Evolutionary conservation across 129 eudicot genomes (phyloP).

Genomic region (Dittrichia graveolens): DNA sequence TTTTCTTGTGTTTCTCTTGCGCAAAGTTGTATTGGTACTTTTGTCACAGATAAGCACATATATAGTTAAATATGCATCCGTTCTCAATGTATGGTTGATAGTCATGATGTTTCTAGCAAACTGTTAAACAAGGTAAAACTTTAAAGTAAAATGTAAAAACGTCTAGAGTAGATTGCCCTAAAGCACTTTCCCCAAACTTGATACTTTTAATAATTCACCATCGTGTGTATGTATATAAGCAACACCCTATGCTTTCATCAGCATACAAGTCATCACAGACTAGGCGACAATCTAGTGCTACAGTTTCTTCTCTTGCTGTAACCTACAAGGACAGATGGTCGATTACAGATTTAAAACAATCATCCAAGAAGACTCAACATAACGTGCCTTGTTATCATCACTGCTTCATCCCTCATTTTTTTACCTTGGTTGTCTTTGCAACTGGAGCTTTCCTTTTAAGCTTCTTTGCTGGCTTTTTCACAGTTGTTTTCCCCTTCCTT

Average conservation of each 20-base stretch:
- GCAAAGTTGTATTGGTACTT: too few species aligned
- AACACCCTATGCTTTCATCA: not conserved
- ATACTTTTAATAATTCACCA: too few species aligned
- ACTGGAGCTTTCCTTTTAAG: slow-evolving; percentile 73
- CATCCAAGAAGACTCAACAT: not conserved
- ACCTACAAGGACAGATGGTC: not conserved
- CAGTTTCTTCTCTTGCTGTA: not conserved
- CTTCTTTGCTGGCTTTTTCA: slow-evolving; percentile 70
- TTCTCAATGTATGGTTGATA: too few species aligned
- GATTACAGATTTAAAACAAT: not conserved
- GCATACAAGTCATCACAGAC: slow-evolving; percentile 9
- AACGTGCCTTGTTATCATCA: not conserved
- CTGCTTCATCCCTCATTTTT: slow-evolving; percentile 49
- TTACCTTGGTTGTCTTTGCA: slow-evolving; percentile 71
- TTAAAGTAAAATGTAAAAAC: too few species aligned
- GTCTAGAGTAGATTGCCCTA: too few species aligned
- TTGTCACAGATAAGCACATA: too few species aligned
- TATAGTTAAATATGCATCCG: too few species aligned
- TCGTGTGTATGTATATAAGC: too few species aligned
- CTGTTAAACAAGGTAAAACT: too few species aligned
- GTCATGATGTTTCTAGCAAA: too few species aligned
- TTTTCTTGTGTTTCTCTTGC: too few species aligned
- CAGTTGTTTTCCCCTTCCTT: slow-evolving; percentile 67
- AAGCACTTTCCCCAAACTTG: too few species aligned
- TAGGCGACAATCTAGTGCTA: slow-evolving; percentile 5